A percentile compares a stretch with the other conserved stretches of the same genome.
These are phyloP conservation scores for Stephanodiscus triporus DNA, from an alignment of 108 stramenopile genomes.

Conservation along the genomic window DNA sequence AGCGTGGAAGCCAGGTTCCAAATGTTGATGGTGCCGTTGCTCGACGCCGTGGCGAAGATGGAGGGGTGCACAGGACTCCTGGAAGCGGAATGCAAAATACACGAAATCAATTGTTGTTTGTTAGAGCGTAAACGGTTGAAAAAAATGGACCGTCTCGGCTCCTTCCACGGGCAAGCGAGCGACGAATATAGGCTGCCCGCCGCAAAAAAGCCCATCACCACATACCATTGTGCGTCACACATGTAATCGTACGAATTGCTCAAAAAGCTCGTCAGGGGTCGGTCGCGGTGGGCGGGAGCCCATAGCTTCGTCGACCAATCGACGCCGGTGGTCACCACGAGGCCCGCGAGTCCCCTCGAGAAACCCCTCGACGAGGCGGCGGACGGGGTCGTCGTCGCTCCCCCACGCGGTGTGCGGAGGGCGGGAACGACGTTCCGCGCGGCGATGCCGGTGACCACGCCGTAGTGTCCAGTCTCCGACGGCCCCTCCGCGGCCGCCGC, in stretches of 20 bases:
- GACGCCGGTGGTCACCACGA: constrained; percentile 80
- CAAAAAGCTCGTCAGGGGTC: constrained; percentile 71
- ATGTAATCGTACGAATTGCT: constrained; percentile 91
- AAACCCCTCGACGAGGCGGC: constrained; percentile 74
- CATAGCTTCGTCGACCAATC: constrained; percentile 93
- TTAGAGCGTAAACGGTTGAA: neutral
- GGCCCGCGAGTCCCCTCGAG: constrained; percentile 67
- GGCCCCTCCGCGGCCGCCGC: constrained; percentile 22
- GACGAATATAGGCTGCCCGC: neutral
- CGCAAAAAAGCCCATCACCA: constrained; percentile 6
- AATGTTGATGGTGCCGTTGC: constrained; percentile 82
- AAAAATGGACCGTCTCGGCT: neutral
- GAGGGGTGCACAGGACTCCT: constrained; percentile 82
- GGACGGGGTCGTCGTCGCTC: constrained; percentile 9
- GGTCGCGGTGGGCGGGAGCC: constrained; percentile 82
- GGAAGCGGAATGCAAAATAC: neutral
- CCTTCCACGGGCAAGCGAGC: neutral
- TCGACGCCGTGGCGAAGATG: constrained; percentile 84
- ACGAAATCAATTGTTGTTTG: neutral
- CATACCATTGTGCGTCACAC: constrained; percentile 89
- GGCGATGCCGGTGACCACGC: constrained; percentile 75
- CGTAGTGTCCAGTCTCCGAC: constrained; percentile 64
- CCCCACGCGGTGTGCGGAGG: constrained; percentile 15
- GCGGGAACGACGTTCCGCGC: constrained; percentile 51
- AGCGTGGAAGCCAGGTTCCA: constrained; percentile 84